Conservation (phyloP, 1,139 yeast genomes). For the Kurtzmaniella natalensis region DNA sequence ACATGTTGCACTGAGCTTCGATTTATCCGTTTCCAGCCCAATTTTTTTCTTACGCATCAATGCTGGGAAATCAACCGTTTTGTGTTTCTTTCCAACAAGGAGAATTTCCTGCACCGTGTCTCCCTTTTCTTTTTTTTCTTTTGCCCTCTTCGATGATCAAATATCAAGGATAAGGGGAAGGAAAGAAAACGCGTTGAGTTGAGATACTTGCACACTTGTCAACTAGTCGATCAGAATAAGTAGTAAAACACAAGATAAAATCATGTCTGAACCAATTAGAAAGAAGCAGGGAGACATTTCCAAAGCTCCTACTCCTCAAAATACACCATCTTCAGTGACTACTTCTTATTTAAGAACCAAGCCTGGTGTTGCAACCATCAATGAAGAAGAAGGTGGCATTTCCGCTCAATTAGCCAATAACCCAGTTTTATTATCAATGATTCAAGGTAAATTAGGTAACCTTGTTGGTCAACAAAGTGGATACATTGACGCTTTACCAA, state of each 20-base stretch:
- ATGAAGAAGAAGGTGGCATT: slow-evolving; percentile 49
- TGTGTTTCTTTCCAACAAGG: too few species aligned
- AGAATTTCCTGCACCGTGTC: too few species aligned
- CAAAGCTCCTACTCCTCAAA: slow-evolving; percentile 97
- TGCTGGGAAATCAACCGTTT: too few species aligned
- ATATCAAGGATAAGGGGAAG: too few species aligned
- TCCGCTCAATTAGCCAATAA: slow-evolving; percentile 58
- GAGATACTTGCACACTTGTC: too few species aligned
- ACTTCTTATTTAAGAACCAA: slow-evolving; percentile 69
- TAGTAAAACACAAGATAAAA: neutral
- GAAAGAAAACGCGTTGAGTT: neutral
- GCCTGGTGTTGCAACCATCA: slow-evolving; percentile 75
- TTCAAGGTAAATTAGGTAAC: slow-evolving; percentile 83
- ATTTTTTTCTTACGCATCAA: too few species aligned
- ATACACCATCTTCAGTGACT: slow-evolving; percentile 90
- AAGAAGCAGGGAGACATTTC: slow-evolving; percentile 71
- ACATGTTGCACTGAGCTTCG: too few species aligned
- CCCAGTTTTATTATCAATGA: slow-evolving; percentile 77
- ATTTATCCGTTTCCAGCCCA: too few species aligned
- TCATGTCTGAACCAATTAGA: slow-evolving; percentile 68
- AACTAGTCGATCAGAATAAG: neutral
- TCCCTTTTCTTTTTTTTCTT: too few species aligned
- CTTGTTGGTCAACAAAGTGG: slow-evolving; percentile 87
- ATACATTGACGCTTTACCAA: slow-evolving; percentile 77
- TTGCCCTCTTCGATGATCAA: too few species aligned